Conservation (phyloP, 176 grass and related monocot species). For the Carex cristatella region DNA sequence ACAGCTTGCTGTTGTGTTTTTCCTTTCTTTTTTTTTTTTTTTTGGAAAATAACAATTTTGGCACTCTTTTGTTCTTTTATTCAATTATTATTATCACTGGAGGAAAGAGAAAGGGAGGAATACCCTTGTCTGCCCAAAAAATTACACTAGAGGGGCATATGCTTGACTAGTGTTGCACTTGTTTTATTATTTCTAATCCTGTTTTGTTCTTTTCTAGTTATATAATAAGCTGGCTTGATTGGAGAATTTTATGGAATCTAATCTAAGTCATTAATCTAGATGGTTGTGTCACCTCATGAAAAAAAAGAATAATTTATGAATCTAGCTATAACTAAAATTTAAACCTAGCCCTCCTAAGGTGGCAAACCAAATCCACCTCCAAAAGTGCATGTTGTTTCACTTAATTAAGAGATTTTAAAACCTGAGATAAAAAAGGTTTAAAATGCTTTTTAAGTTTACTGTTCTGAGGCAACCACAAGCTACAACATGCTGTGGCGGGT, state of each 20-base stretch:
- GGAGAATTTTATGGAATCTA: conserved; percentile 23
- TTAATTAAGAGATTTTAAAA: conserved; percentile 7
- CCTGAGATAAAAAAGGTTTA: background rate
- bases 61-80: background rate
- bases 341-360: conserved; percentile 2
- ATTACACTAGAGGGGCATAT: background rate
- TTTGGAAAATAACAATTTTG: conserved; percentile 20
- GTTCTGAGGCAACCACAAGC: background rate
- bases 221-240: background rate
- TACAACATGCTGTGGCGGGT: background rate
- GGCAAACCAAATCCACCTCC: conserved; percentile 23
- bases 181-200: background rate
- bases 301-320: background rate
- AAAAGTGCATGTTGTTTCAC: background rate
- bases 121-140: conserved; percentile 23
- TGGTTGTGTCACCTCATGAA: conserved; percentile 10
- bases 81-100: background rate
- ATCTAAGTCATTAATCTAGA: conserved; percentile 13
- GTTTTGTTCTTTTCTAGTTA: conserved; percentile 3
- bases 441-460: background rate
- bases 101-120: background rate
- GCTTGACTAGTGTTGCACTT: conserved; percentile 19
- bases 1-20: conserved; percentile 23
- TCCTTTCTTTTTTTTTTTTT: conserved; percentile 8
- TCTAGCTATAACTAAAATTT: conserved; percentile 5